Base-by-base conservation (phyloP, 1,139 yeast species). In the Pichia sp. region DNA sequence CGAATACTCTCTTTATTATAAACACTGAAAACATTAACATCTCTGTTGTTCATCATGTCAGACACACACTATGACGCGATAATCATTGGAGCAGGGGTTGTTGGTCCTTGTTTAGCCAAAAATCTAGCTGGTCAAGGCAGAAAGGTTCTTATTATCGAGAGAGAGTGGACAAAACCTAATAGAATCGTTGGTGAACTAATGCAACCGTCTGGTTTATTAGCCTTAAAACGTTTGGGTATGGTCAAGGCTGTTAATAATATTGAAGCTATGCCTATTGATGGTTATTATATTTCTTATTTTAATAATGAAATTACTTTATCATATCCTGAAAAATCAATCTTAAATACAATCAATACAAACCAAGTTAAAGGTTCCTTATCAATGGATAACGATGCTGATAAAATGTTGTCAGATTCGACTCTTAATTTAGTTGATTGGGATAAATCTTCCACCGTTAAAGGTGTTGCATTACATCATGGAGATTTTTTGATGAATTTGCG, bases 101-200 rank as follows among this genome's bases (percentile, higher is more conserved):
- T 88, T 16, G 99, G 99, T 1, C 96, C 99, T 5, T 83, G 93
- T 53, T 76, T 93, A 30, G 98, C 98, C 46, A 86, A 91, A 0
- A 90, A 89, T 4, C 72, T 93, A 54, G 98, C 96, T 2, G 78
- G 95, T 61, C 95, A 88, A 64, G 98, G 98, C 42, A 76, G 96
- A 61, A 75, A 77, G 50, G 93, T 86, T 22, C 68, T 86, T 52
- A 80, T 86, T 42, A 72, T 84, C 31, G 99, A 93, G 68, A 78
- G 98, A 59, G 96, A 89, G 66, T 86, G 96, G 87, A 69, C 80
- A 29, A 87, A 82, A 67, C 99, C 99, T 1, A 97, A 93, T 68
- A 79, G 99, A 61, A 93, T 93, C 54, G 99, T 93, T 42, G 99
- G 99, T 44, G 99, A 93, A 68, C 76, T 93, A 63, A 77, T 93